Conservation (phyloP, 768 basidiomycete genomes). For the Leccinum olivaceopallidum region DNA sequence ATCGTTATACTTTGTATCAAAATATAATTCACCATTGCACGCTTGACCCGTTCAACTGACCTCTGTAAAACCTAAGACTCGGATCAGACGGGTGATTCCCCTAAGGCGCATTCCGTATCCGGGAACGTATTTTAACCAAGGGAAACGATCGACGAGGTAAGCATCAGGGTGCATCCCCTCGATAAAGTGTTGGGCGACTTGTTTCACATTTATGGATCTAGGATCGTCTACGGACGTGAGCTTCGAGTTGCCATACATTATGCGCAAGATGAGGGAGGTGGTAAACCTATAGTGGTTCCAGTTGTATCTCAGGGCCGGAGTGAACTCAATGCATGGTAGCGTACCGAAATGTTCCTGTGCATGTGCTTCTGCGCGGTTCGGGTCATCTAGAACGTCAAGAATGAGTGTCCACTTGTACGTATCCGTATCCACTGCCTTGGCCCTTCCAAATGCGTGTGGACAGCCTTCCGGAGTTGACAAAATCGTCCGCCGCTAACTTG, state of each 20-base stretch:
- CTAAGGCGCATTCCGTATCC: constrained; percentile 57
- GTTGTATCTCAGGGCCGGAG: background rate
- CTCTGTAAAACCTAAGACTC: constrained; percentile 46
- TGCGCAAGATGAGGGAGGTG: constrained; percentile 25
- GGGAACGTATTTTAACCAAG: constrained; percentile 47
- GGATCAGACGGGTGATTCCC: constrained; percentile 49
- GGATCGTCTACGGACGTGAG: constrained; percentile 24
- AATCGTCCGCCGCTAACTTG: constrained; percentile 51
- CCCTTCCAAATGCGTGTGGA: constrained; percentile 53
- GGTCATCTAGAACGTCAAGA: constrained; percentile 34
- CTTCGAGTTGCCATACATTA: constrained; percentile 27
- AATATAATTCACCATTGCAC: constrained; percentile 39
- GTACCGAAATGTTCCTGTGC: constrained; percentile 44
- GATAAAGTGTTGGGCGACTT: constrained; percentile 28
- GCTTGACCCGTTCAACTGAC: constrained; percentile 44
- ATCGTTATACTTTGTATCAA: background rate
- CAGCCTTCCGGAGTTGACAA: constrained; percentile 53
- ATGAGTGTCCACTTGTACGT: constrained; percentile 36
- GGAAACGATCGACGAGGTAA: constrained; percentile 37
- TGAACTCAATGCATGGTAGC: background rate
- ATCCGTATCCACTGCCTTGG: constrained; percentile 38
- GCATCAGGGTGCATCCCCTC: constrained; percentile 33
- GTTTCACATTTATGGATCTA: constrained; percentile 18
- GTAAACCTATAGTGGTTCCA: background rate
- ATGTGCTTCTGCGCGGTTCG: constrained; percentile 42